Percentiles rank a stretch among this genome's conserved stretches.
Evolutionary conservation across 257 asterid genomes (phyloP).

Genomic region (Lavandula angustifolia): DNA sequence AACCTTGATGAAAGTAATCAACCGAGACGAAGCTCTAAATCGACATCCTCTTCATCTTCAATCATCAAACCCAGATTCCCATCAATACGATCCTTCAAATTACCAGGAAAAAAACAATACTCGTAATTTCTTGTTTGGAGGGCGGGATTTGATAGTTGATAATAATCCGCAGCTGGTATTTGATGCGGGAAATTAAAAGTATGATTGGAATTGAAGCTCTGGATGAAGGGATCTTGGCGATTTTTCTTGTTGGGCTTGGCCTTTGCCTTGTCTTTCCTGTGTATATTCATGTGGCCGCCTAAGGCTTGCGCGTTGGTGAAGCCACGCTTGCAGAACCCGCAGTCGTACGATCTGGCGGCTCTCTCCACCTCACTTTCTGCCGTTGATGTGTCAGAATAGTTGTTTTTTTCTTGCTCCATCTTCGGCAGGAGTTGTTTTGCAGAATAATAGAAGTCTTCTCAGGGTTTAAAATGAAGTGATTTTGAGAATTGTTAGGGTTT

Average conservation of each 20-base stretch:
- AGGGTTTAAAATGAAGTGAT: background rate
- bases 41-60: slow-evolving; percentile 44
- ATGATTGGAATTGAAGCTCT: slow-evolving; percentile 2
- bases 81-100: slow-evolving; percentile 14
- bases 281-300: slow-evolving; percentile 86
- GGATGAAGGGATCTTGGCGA: background rate
- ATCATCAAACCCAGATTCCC: slow-evolving; percentile 33
- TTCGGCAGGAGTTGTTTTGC: too few relatives aligned
- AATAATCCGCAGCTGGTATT: slow-evolving; percentile 24
- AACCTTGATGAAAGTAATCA: slow-evolving; percentile 27
- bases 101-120: slow-evolving; percentile 22
- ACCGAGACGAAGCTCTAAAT: slow-evolving; percentile 84
- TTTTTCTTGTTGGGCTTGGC: slow-evolving; percentile 33
- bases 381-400: slow-evolving; percentile 32
- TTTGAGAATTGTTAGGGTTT: slow-evolving; percentile 4
- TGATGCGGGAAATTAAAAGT: slow-evolving; percentile 22
- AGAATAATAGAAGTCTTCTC: background rate
- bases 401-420: slow-evolving; percentile 34
- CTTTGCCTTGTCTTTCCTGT: slow-evolving; percentile 62
- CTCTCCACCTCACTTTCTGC: slow-evolving; percentile 33
- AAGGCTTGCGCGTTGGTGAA: slow-evolving; percentile 79
- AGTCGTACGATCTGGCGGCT: slow-evolving; percentile 56
- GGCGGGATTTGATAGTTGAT: slow-evolving; percentile 32
- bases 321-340: slow-evolving; percentile 66
- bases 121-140: slow-evolving; percentile 8